A percentile compares a stretch with the other conserved stretches of the same genome.
phyloP scores from a whole-genome alignment of 192 early-diverging fungal species.

The Haplosporangium gracile region DNA sequence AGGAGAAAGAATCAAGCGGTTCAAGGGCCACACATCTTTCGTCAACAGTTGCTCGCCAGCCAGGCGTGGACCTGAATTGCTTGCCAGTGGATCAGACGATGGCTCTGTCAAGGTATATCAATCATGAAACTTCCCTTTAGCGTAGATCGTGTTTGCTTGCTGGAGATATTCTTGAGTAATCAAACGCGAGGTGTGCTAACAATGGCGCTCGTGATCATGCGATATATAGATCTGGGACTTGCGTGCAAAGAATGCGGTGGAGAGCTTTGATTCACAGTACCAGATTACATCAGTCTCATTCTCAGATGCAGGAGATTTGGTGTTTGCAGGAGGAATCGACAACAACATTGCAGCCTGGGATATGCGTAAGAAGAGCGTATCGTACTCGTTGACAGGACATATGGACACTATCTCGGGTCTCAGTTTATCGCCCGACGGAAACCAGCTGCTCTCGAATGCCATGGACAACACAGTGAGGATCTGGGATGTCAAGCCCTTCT shows the following conservation, averaged over 20 bases:
- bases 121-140: slow-evolving; percentile 19
- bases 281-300: slow-evolving; percentile 87
- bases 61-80: slow-evolving; percentile 77
- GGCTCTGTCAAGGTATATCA: slow-evolving; percentile 73
- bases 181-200: background rate
- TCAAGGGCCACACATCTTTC: slow-evolving; percentile 82
- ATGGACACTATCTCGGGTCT: slow-evolving; percentile 92
- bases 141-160: slow-evolving; percentile 42
- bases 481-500: slow-evolving; percentile 96
- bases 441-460: slow-evolving; percentile 84
- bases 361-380: slow-evolving; percentile 77
- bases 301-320: slow-evolving; percentile 78
- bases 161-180: background rate
- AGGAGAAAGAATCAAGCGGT: slow-evolving; percentile 85
- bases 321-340: slow-evolving; percentile 92
- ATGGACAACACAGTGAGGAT: slow-evolving; percentile 97
- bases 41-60: slow-evolving; percentile 88
- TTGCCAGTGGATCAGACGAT: slow-evolving; percentile 92
- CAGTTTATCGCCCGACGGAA: slow-evolving; percentile 86
- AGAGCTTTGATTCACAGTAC: slow-evolving; percentile 68
- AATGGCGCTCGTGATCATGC: background rate
- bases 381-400: slow-evolving; percentile 84
- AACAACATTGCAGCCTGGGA: slow-evolving; percentile 94
- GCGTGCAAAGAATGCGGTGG: slow-evolving; percentile 68
- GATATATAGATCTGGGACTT: slow-evolving; percentile 75